Evolutionary conservation across 2,329 filamentous ascomycete genomes (phyloP), one percentile per base, ranked within the genome.

Genomic region (Penicillium corylophilum): DNA sequence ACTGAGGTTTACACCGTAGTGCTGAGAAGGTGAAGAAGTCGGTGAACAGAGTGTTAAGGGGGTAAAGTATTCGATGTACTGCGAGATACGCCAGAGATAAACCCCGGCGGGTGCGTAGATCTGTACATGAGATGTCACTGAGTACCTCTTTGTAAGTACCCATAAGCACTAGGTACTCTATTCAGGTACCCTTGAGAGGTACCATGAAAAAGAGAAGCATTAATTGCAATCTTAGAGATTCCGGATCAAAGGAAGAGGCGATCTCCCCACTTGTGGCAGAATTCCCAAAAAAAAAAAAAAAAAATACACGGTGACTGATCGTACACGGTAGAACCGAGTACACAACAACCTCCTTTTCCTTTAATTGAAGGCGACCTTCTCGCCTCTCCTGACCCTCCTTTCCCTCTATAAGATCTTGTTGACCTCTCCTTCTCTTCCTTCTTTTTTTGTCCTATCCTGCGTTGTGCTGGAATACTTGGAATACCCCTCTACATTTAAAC

Each of bases 251-350:
- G 39, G 39, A 41, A 41, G 39, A 41, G 22, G 22, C n/a, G 39
- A 41, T 41, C 20, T 16, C 23, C 39, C 39, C 39, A 41, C 39
- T 41, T 41, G 20, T 28, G 29, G 29, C 16, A 36, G 16, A 20
- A 38, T 8, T n/a, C n/a, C n/a, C 2, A 12, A 10, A 10, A 18
- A 20, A 20, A 36, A 56, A 49, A 56, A 54, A 57, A 51, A 53
- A 46, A 42, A 50, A 43, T 38, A 50, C 35, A 49, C 44, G 49
- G 58, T 64, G 60, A 64, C 61, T 56, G 56, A 62, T 62, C 59
- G 56, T 62, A 62, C 60, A 63, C 54, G 41, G 61, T 63, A 63
- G 60, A 63, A 60, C 60, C 56, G 61, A 63, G 61, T 63, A 63
- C 59, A 59, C 54, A 55, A 51, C 54, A 46, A 47, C 42, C 55